phyloP scores from a whole-genome alignment of 2,329 filamentous ascomycete genomes.

The Pseudocercospora fuligena region DNA sequence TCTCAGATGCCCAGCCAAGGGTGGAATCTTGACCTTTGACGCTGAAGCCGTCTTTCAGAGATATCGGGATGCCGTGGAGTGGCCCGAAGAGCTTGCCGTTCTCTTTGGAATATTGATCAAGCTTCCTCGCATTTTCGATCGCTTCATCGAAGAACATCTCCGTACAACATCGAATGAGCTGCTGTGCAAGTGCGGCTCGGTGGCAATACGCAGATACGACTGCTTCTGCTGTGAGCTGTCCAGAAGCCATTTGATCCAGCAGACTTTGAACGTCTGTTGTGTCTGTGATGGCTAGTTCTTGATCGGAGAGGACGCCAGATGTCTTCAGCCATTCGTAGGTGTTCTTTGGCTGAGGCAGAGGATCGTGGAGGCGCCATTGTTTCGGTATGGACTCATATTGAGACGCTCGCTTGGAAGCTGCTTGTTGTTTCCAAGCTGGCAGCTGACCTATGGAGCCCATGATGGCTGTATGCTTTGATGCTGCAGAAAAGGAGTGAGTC shows the following conservation, averaged over 20 bases:
- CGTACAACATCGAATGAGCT: slow-evolving; percentile 36
- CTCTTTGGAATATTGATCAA: slow-evolving; percentile 31
- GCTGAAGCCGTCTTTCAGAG: slow-evolving; percentile 53
- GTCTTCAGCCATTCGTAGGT: slow-evolving; percentile 4
- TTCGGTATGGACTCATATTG: slow-evolving; percentile 6
- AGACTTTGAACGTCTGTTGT: slow-evolving; percentile 51
- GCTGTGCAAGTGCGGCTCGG: slow-evolving; percentile 40
- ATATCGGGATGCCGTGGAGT: slow-evolving; percentile 59
- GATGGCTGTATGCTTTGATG: neutral
- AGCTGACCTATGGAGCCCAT: neutral
- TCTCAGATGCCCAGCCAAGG: slow-evolving; percentile 12
- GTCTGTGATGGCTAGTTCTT: slow-evolving; percentile 61
- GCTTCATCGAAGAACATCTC: slow-evolving; percentile 52
- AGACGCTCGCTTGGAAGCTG: neutral
- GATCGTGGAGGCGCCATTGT: slow-evolving; percentile 12
- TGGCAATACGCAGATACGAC: slow-evolving; percentile 49
- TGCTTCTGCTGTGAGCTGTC: slow-evolving; percentile 33
- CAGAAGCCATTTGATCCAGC: slow-evolving; percentile 40
- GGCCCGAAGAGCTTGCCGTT: slow-evolving; percentile 28
- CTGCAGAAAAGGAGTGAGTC: too few species aligned
- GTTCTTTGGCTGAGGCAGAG: slow-evolving; percentile 5
- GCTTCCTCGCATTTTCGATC: slow-evolving; percentile 30
- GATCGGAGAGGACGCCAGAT: slow-evolving; percentile 54
- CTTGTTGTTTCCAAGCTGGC: slow-evolving; percentile 4
- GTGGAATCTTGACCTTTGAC: slow-evolving; percentile 19